A percentile compares a stretch with the other conserved stretches of the same genome.
phyloP scores from a whole-genome alignment of 495 filamentous ascomycete genomes.

The Alectoria sarmentosa region DNA sequence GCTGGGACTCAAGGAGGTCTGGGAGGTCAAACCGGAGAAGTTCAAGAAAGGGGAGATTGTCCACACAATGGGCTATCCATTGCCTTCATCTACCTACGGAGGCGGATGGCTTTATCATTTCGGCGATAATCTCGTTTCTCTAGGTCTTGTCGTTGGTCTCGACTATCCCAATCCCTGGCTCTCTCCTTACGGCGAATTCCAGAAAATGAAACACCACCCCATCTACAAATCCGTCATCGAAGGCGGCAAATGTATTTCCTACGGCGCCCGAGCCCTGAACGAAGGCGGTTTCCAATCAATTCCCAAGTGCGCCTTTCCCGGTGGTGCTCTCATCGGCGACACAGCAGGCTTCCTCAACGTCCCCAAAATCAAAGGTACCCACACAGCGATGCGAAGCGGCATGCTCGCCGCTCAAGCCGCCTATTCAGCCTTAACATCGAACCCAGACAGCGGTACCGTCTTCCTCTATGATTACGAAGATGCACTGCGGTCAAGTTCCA shows the following conservation, averaged over 20 bases:
- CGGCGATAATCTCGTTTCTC: conserved; percentile 90
- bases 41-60: conserved; percentile 78
- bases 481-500: conserved; percentile 70
- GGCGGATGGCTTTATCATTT: conserved; percentile 99
- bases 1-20: conserved; percentile 91
- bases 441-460: conserved; percentile 51
- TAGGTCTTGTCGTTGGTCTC: conserved; percentile 88
- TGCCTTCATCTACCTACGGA: conserved; percentile 85
- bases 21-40: conserved; percentile 92
- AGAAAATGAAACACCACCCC: conserved; percentile 97
- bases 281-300: conserved; percentile 98
- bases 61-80: conserved; percentile 91
- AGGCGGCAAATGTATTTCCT: conserved; percentile 96
- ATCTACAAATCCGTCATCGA: conserved; percentile 74
- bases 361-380: conserved; percentile 97
- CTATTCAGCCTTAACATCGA: conserved; percentile 60
- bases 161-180: conserved; percentile 98
- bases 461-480: conserved; percentile 97
- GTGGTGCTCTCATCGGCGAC: conserved; percentile 92
- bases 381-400: conserved; percentile 94
- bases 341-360: conserved; percentile 97
- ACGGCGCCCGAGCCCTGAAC: conserved; percentile 86
- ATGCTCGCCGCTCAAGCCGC: conserved; percentile 94
- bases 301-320: conserved; percentile 91
- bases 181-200: conserved; percentile 92